A percentile compares a stretch with the other conserved stretches of the same genome.
Conservation (phyloP, 352 stramenopile genomes). For the Pythium diclinum region DNA sequence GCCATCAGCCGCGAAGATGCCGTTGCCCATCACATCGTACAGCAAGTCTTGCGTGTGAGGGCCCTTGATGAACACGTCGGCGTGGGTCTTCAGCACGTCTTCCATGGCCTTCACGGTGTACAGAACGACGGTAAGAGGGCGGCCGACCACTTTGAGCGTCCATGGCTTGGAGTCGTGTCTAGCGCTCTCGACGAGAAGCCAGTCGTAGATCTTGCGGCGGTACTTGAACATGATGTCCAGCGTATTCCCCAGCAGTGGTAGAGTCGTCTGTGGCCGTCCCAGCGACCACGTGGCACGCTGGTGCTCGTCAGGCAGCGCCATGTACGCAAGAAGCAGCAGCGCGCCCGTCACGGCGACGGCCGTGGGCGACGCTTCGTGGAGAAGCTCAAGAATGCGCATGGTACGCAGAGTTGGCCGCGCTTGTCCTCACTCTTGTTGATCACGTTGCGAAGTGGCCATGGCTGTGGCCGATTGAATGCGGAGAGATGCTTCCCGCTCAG, state of each 20-base stretch:
- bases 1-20: slow-evolving; percentile 64
- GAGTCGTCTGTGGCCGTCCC: neutral
- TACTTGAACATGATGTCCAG: slow-evolving; percentile 44
- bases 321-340: neutral
- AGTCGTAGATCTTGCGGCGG: slow-evolving; percentile 48
- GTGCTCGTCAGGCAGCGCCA: slow-evolving; percentile 17
- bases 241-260: slow-evolving; percentile 21
- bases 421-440: neutral
- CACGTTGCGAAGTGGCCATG: neutral
- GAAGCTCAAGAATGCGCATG: neutral
- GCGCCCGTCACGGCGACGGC: neutral
- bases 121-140: slow-evolving; percentile 32
- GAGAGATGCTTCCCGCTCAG: neutral
- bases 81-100: slow-evolving; percentile 50
- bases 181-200: slow-evolving; percentile 45
- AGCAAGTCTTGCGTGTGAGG: slow-evolving; percentile 35
- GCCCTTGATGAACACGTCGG: slow-evolving; percentile 59
- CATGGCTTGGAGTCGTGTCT: slow-evolving; percentile 41
- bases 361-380: neutral
- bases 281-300: slow-evolving; percentile 21
- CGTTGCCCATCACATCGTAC: slow-evolving; percentile 54
- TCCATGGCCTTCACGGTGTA: slow-evolving; percentile 35
- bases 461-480: neutral
- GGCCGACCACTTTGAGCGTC: slow-evolving; percentile 36
- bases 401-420: neutral